Evolutionary conservation across 768 basidiomycete species (phyloP), one percentile per base, ranked within the genome.

Genomic region (Kwoniella shandongensis): DNA sequence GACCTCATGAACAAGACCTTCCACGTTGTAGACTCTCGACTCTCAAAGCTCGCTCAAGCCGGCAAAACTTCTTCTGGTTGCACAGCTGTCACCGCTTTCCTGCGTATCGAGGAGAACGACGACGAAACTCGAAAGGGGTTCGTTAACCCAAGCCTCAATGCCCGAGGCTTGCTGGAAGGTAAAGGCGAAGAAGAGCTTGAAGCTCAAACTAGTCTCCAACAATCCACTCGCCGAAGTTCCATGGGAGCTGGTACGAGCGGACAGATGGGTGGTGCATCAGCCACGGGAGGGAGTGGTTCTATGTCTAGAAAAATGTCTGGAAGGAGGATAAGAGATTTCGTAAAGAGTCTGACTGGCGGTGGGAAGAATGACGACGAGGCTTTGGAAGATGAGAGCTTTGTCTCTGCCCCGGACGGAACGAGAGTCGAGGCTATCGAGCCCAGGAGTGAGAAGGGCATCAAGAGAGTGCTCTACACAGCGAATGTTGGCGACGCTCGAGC

Each of bases 401-500:
- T 61, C 23, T 32, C 27, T 13, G 55, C 57, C 8, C 40, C 59
- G 26, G 56, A 83, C 80, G 68, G 68, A 78, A 62, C 81, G 78
- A 69, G 79, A 80, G 55, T 78, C 77, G 47, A 83, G 78, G 72
- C 83, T 81, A 57, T 78, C 47, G 73, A 80, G 83, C 70, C 81
- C 78, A 70, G 83, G 81, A 66, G 85, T 82, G 53, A 69, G 22
- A 52, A 51, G 11, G 63, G 64, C 23, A 73, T 85, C 20, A 82
- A 85, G 56, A 85, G 89, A 26, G 88, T 96, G 42, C 79, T 99
- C 35, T 99, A 98, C 75, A 87, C 86, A 51, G 96, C 96, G 39
- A 99, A 99, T 73, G 96, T 90, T 0, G 96, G 96, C 8, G 96
- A 99, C 72, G 96, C 96, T 5, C 80, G 96, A 22, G 93, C 88